A percentile compares a stretch with the other conserved stretches of the same genome.
These are phyloP conservation scores for Kwoniella shandongensis DNA, from an alignment of 768 basidiomycete species.

Conservation along the genomic window DNA sequence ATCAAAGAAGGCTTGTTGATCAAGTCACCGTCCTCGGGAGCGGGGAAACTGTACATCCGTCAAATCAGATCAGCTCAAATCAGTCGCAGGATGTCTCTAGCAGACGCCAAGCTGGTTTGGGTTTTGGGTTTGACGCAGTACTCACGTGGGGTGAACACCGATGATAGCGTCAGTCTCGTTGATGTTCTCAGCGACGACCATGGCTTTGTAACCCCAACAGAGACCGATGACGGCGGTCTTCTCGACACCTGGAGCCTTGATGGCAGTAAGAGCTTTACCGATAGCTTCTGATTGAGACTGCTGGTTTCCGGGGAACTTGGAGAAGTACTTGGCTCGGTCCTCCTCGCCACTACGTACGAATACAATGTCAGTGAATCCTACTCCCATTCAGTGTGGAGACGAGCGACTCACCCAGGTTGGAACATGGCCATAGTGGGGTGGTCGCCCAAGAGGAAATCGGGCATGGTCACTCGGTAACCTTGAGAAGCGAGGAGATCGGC, in stretches of 20 bases:
- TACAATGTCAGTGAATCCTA: background rate
- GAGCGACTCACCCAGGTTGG: slow-evolving; percentile 52
- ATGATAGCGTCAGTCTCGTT: slow-evolving; percentile 53
- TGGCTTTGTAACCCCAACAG: slow-evolving; percentile 47
- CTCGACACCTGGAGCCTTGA: slow-evolving; percentile 3
- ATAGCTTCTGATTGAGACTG: slow-evolving; percentile 20
- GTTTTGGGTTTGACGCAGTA: slow-evolving; percentile 5
- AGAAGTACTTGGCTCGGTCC: slow-evolving; percentile 58
- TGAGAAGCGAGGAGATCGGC: slow-evolving; percentile 65
- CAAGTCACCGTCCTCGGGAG: slow-evolving; percentile 58
- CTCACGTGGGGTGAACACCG: slow-evolving; percentile 60
- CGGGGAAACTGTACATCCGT: slow-evolving; percentile 28
- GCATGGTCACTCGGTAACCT: slow-evolving; percentile 64
- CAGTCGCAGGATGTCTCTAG: too few relatives aligned
- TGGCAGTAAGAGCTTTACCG: slow-evolving; percentile 22
- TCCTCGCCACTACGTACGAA: slow-evolving; percentile 32
- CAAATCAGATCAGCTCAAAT: too few relatives aligned
- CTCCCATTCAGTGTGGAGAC: background rate
- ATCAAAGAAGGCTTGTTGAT: slow-evolving; percentile 61
- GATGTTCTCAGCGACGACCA: slow-evolving; percentile 13
- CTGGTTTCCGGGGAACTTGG: slow-evolving; percentile 62
- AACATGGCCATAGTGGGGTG: slow-evolving; percentile 60
- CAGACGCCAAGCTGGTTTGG: too few relatives aligned
- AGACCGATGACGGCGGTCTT: slow-evolving; percentile 40
- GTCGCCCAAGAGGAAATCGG: slow-evolving; percentile 63